These are phyloP conservation scores for Hypoxylon fuscum DNA, from an alignment of 495 filamentous ascomycete species.

Conservation along the genomic window DNA sequence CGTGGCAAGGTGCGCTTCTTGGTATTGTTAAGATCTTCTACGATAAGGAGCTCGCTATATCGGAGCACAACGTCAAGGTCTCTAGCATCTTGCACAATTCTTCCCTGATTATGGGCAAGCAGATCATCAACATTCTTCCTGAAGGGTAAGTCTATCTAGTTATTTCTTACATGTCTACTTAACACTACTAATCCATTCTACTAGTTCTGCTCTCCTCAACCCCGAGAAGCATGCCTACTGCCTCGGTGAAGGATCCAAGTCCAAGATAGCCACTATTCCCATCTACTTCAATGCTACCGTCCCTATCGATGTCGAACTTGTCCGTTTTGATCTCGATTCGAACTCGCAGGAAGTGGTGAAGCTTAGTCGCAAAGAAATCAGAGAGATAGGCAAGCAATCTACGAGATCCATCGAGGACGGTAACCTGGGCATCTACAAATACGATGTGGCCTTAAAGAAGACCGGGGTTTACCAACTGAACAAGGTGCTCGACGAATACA, in stretches of 20 bases:
- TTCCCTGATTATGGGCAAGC: conserved; percentile 91
- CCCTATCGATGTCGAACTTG: conserved; percentile 83
- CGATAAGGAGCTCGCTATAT: conserved; percentile 89
- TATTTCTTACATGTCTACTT: background rate
- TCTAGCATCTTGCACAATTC: conserved; percentile 86
- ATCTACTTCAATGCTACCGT: conserved; percentile 92
- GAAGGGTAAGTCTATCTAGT: conserved; percentile 74
- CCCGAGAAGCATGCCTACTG: conserved; percentile 80
- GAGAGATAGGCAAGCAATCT: conserved; percentile 68
- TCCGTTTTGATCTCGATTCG: conserved; percentile 83
- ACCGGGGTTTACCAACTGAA: conserved; percentile 85
- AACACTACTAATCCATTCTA: conserved; percentile 29
- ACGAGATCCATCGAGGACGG: conserved; percentile 67
- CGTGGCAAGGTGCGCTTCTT: conserved; percentile 70
- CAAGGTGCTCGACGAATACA: conserved; percentile 88
- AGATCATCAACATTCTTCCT: conserved; percentile 95
- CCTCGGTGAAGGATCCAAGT: conserved; percentile 68
- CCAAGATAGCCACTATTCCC: conserved; percentile 71
- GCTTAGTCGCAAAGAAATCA: conserved; percentile 64
- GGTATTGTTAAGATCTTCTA: conserved; percentile 78
- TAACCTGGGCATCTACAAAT: conserved; percentile 56
- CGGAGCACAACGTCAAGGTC: conserved; percentile 86
- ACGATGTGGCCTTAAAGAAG: conserved; percentile 74
- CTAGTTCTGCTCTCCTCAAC: conserved; percentile 85
- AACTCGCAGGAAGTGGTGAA: conserved; percentile 79